Conservation (phyloP, 1,284 basidiomycete genomes). For the Heterobasidion irregulare region DNA sequence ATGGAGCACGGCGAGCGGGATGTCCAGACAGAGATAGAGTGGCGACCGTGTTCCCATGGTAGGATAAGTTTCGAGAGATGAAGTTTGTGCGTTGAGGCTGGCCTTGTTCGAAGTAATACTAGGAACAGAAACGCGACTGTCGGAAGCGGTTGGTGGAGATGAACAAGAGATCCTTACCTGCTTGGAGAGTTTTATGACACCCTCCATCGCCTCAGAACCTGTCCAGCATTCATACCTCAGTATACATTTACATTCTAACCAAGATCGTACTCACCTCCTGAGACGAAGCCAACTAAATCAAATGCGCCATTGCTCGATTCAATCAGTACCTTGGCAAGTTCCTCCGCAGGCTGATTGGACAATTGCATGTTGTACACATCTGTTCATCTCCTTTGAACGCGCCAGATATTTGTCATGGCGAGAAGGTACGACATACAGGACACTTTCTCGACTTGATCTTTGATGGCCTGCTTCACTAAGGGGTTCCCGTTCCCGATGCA, state of each 20-base stretch:
- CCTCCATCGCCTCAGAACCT: conserved; percentile 85
- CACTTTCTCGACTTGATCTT: conserved; percentile 69
- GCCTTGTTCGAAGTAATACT: conserved; percentile 66
- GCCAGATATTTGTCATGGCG: neutral
- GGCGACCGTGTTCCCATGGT: conserved; percentile 77
- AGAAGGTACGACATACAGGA: conserved; percentile 42
- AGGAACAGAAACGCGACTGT: neutral
- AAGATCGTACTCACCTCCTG: conserved; percentile 48
- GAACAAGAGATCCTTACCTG: conserved; percentile 37
- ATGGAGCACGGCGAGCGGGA: conserved; percentile 57
- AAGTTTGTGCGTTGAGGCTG: conserved; percentile 67
- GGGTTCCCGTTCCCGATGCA: conserved; percentile 73
- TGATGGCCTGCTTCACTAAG: conserved; percentile 60
- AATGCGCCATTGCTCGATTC: conserved; percentile 66
- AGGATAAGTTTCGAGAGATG: conserved; percentile 74
- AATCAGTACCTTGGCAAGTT: conserved; percentile 57
- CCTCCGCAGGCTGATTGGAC: conserved; percentile 70
- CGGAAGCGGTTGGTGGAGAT: neutral
- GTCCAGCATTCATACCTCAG: neutral
- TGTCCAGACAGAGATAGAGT: conserved; percentile 63
- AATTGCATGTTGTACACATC: conserved; percentile 81
- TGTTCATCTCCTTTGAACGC: conserved; percentile 17
- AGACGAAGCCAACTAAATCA: conserved; percentile 55
- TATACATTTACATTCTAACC: conserved; percentile 1
- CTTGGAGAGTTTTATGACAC: conserved; percentile 67